Conservation (phyloP, 1,139 yeast species). For the Hansenula lynferdii region DNA sequence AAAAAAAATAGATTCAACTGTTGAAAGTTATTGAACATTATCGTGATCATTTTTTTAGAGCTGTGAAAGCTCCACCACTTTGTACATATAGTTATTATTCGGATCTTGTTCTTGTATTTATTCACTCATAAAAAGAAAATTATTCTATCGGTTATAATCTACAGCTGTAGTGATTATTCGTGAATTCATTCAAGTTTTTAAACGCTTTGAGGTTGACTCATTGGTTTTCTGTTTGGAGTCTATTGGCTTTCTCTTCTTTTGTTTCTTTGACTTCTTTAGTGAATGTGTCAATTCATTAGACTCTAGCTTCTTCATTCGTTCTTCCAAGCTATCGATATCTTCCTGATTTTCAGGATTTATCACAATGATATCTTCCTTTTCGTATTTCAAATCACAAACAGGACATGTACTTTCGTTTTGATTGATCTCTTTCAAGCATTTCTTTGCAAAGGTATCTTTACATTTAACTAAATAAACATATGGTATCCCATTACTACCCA, state of each 20-base stretch:
- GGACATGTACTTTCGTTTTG: conserved; percentile 30
- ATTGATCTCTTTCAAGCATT: conserved; percentile 29
- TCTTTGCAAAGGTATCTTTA: conserved; percentile 46
- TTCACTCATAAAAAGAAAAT: too few relatives aligned
- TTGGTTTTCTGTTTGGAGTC: conserved; percentile 3
- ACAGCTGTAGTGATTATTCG: too few relatives aligned
- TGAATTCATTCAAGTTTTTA: background rate
- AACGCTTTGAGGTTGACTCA: background rate
- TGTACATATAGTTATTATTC: background rate
- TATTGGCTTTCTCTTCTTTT: conserved; percentile 26
- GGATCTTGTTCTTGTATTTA: background rate
- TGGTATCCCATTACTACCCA: conserved; percentile 29
- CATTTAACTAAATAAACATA: conserved; percentile 47
- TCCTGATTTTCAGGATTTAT: conserved; percentile 30
- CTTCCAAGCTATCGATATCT: conserved; percentile 26
- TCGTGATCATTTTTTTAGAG: too few relatives aligned
- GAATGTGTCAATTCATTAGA: conserved; percentile 42
- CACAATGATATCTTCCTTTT: conserved; percentile 30
- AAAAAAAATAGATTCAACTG: background rate
- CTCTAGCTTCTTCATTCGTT: conserved; percentile 32
- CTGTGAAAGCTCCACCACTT: background rate
- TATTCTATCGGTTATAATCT: too few relatives aligned
- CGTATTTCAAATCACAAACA: conserved; percentile 31
- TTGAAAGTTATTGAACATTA: too few relatives aligned
- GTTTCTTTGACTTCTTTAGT: conserved; percentile 32